Evolutionary conservation across 805 yeast species (phyloP).

Genomic region (Jamesozyma gamospora): DNA sequence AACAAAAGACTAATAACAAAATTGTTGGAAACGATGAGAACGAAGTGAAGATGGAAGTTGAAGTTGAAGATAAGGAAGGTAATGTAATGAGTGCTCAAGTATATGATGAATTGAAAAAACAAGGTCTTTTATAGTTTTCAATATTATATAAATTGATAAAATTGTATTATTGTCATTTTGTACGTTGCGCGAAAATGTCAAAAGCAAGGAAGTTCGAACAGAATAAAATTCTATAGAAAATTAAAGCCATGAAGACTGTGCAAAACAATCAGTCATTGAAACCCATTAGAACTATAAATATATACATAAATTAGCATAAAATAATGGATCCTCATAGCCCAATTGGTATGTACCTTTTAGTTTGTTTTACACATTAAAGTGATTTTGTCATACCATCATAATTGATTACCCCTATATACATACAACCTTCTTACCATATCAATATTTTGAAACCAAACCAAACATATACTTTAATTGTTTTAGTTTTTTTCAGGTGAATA

Average conservation of each 20-base stretch:
- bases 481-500: no score
- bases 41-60: slow-evolving; percentile 43
- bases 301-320: not conserved
- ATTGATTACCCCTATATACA: not conserved
- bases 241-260: not conserved
- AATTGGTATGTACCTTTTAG: slow-evolving; percentile 22
- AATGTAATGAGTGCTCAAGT: slow-evolving; percentile 82
- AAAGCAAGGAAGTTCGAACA: no score
- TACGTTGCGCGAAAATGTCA: not conserved
- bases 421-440: no score
- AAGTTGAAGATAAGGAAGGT: slow-evolving; percentile 88
- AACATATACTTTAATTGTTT: no score
- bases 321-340: slow-evolving; percentile 30
- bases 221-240: not conserved
- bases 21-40: slow-evolving; percentile 12
- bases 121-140: slow-evolving; percentile 56
- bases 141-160: not conserved
- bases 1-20: slow-evolving; percentile 8
- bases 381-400: no score
- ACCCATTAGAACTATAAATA: no score
- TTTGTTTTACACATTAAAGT: no score
- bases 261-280: no score
- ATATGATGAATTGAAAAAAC: slow-evolving; percentile 76
- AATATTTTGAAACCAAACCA: no score
- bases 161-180: not conserved